Evolutionary conservation across 1,139 yeast genomes (phyloP), one percentile per base, ranked within the genome.

Genomic region (Casaregolazyma lundiana): DNA sequence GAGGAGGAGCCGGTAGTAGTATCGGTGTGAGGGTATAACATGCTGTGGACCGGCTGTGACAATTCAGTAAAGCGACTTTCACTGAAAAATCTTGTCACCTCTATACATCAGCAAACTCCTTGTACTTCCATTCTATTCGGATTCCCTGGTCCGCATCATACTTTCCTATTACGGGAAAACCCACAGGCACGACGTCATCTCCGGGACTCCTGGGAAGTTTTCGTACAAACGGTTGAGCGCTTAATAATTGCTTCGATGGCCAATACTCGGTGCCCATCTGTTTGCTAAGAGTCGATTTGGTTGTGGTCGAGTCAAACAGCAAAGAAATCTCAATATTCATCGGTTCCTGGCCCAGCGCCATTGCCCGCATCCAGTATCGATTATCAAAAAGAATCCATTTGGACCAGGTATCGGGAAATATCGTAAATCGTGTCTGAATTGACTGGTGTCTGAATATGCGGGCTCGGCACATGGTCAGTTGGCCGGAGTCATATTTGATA

Each of bases 341-440:
- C 20, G 35, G 32, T 11, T 9, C 26, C 4, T 29, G 18, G 2
- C 18, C 29, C 6, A 22, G 6, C 9, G 45, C 11, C 30, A 35
- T 40, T 21, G 44, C 46, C 6, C 65, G 52, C 18, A 63, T 36
- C 62, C 62, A 62, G 48, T 57, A 60, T 26, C 67, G 48, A 37
- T 58, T 52, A 38, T 63, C 67, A 13, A 61, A 45, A 13, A 61
- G 46, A 16, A 38, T 35, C 66, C 65, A 63, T 0, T 41, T 41
- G 11, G 56, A 46, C 59, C 59, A 55, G 8, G n/a, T 20, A 20
- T 19, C 9, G 3, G 29, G 32, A 11, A 18, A 15, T 20, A 17
- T 5, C 3, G 32, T 4, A n/a, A 26, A 7, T 26, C 15, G 32
- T 11, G 15, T 15, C 15, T 26, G 21, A n/a, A 9, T 16, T n/a